A percentile compares a stretch with the other conserved stretches of the same genome.
Conservation (phyloP, 805 yeast genomes). For the Huiozyma sinensis region DNA sequence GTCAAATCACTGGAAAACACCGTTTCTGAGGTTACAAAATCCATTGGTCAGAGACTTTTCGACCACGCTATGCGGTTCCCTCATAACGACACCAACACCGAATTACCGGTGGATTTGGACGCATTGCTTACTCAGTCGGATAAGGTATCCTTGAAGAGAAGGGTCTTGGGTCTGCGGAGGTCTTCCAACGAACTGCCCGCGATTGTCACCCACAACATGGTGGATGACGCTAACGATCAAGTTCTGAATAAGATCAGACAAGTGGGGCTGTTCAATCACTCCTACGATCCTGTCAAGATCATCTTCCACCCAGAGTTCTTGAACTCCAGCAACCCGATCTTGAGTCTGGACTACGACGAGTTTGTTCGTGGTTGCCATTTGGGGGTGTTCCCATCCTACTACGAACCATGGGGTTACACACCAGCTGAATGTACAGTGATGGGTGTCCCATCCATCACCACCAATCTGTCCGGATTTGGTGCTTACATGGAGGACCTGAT, state of each 20-base stretch:
- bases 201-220: constrained; percentile 94
- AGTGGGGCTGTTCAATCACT: constrained; percentile 80
- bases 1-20: constrained; percentile 83
- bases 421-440: constrained; percentile 99
- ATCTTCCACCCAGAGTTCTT: constrained; percentile 96
- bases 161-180: constrained; percentile 87
- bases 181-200: constrained; percentile 70
- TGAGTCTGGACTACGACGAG: constrained; percentile 91
- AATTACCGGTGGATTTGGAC: constrained; percentile 66
- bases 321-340: constrained; percentile 87
- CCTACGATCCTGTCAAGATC: constrained; percentile 86
- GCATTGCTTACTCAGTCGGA: constrained; percentile 81
- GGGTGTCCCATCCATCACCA: constrained; percentile 98
- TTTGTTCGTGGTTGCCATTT: constrained; percentile 96
- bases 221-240: constrained; percentile 84
- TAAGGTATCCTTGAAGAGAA: constrained; percentile 76
- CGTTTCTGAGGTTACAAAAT: constrained; percentile 74
- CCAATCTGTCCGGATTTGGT: constrained; percentile 93
- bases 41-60: constrained; percentile 77
- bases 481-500: constrained; percentile 97
- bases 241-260: constrained; percentile 83
- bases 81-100: constrained; percentile 39
- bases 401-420: constrained; percentile 99
- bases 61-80: constrained; percentile 78
- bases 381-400: constrained; percentile 97